These are phyloP conservation scores for Acacia acuminata DNA, from an alignment of 306 rosid species.

Conservation along the genomic window DNA sequence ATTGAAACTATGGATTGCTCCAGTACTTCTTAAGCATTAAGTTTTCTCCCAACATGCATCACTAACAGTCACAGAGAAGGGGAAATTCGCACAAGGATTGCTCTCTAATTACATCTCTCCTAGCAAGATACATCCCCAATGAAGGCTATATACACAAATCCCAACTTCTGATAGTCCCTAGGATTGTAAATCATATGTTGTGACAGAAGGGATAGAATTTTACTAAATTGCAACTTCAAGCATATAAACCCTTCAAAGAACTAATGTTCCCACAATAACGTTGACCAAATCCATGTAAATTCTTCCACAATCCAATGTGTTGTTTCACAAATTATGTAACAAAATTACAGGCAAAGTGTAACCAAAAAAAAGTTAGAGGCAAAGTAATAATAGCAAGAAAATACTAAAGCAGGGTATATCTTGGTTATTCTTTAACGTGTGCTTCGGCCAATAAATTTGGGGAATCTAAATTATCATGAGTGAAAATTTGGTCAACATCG, in stretches of 20 bases:
- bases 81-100: conserved; percentile 60
- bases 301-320: conserved; percentile 61
- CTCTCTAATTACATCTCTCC: conserved; percentile 66
- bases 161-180: conserved; percentile 59
- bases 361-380: no score
- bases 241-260: conserved; percentile 87
- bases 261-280: conserved; percentile 69
- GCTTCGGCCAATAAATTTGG: conserved; percentile 41
- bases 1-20: no score
- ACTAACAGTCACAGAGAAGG: conserved; percentile 40
- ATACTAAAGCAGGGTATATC: background rate
- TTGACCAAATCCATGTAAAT: conserved; percentile 65
- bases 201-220: conserved; percentile 62
- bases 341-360: background rate
- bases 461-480: conserved; percentile 35
- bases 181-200: conserved; percentile 74
- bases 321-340: background rate
- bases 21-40: no score
- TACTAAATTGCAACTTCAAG: conserved; percentile 77
- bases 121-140: conserved; percentile 55
- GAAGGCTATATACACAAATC: conserved; percentile 56
- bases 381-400: background rate
- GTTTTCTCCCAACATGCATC: conserved; percentile 35
- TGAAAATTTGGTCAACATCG: conserved; percentile 67
- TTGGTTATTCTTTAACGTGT: conserved; percentile 41